Percentiles rank a stretch among this genome's conserved stretches.
Conservation (phyloP, 148 eudicot genomes). For the Cornus kousa region DNA sequence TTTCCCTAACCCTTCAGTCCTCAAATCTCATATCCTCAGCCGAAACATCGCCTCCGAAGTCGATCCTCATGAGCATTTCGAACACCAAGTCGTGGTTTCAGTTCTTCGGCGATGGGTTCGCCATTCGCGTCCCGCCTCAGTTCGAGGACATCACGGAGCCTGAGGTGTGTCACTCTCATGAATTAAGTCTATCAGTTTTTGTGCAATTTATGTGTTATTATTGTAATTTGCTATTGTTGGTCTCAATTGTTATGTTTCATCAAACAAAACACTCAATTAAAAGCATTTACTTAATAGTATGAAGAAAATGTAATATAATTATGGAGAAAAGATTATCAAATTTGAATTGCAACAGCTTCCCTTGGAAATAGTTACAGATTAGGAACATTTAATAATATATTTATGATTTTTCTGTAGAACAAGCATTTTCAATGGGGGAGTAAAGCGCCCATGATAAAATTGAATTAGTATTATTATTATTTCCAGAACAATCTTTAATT, state of each 20-base stretch:
- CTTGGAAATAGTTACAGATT: too few relatives aligned
- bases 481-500: too few relatives aligned
- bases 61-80: conserved; percentile 60
- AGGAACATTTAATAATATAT: too few relatives aligned
- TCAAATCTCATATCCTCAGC: conserved; percentile 29
- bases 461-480: too few relatives aligned
- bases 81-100: conserved; percentile 93
- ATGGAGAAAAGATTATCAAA: too few relatives aligned
- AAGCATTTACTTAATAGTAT: too few relatives aligned
- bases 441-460: too few relatives aligned
- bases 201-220: neutral
- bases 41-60: conserved; percentile 34
- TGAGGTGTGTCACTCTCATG: conserved; percentile 47
- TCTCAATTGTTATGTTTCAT: neutral
- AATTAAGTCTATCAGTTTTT: neutral
- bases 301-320: too few relatives aligned
- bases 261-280: too few relatives aligned
- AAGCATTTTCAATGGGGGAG: too few relatives aligned
- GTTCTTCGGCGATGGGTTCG: conserved; percentile 84
- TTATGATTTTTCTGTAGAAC: too few relatives aligned
- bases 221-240: neutral
- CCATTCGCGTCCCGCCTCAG: conserved; percentile 84
- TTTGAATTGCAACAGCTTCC: too few relatives aligned
- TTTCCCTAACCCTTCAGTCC: conserved; percentile 34
- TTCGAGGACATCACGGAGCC: conserved; percentile 81